Base-by-base conservation (phyloP, 495 filamentous ascomycete genomes). In the Daldinia childiae region DNA sequence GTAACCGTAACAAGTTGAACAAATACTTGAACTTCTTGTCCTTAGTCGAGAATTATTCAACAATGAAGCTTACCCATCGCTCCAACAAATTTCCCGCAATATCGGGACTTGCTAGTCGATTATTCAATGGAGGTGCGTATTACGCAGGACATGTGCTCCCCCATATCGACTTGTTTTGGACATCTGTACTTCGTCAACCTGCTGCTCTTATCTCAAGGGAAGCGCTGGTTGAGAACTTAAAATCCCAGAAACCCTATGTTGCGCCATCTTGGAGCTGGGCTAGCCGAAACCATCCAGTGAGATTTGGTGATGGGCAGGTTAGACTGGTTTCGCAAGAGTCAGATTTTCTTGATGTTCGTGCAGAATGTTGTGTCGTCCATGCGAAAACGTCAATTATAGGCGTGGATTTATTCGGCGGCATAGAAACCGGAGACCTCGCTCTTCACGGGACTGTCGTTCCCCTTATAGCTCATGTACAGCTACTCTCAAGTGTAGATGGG, bases 81-180 rank as follows among this genome's bases (percentile, higher is more conserved):
- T 29, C 57, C 6, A 62, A 71, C 14, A 71, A 66, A 21, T 54
- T 71, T 15, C 62, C 62, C 0, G 68, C 68, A 0, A 66, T 71
- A n/a, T 64, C 56, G 2, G 68, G 68, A 27, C 62, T 71, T 14
- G 68, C 57, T n/a, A 59, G 17, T 24, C 19, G 30, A 15, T 64
- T 27, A 36, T 64, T 6, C 60, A 59, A 5, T 43, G 59, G 4
- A 30, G 45, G 5, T 30, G 32, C n/a, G 0, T 45, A 45, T 21
- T 21, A 21, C 41, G 41, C 41, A 21, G 41, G 41, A 11, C 41
- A 45, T 21, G 17, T 45, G 17, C 41, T 45, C 8, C 41, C 41
- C 7, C 41, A 45, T 21, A 45, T 45, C 6, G 41, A 45, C 17
- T 12, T 45, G 17, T 19, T 45, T 45, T 45, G 41, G 41, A 45